Percentiles rank a stretch among this genome's conserved stretches.
These are phyloP conservation scores for Lepiota brunneoincarnata DNA, from an alignment of 768 basidiomycete genomes.

Conservation along the genomic window DNA sequence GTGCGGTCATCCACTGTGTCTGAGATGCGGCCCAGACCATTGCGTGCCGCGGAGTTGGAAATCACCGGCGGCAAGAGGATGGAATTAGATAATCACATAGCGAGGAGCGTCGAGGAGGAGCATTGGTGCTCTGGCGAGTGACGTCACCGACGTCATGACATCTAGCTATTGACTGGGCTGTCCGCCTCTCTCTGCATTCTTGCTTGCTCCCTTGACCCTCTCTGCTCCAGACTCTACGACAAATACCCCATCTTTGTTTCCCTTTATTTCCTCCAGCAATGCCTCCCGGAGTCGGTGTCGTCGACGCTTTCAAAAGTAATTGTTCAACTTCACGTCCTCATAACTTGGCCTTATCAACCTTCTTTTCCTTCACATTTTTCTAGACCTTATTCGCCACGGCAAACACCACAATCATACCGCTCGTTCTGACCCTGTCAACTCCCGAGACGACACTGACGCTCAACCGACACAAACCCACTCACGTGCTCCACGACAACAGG, in stretches of 20 bases:
- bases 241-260: conserved; percentile 6
- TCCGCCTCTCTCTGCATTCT: neutral
- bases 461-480: conserved; percentile 19
- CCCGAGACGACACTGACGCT: conserved; percentile 18
- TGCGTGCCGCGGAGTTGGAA: too few species aligned
- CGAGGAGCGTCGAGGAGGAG: too few species aligned
- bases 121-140: too few species aligned
- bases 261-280: conserved; percentile 29
- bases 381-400: conserved; percentile 83
- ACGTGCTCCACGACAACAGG: conserved; percentile 26
- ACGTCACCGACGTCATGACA: too few species aligned
- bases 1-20: too few species aligned
- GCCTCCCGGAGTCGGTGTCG: conserved; percentile 62
- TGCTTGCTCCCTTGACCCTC: neutral
- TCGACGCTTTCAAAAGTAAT: conserved; percentile 88
- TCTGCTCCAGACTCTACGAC: neutral
- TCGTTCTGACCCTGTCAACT: conserved; percentile 8
- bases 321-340: conserved; percentile 15
- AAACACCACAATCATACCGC: conserved; percentile 53
- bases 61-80: too few species aligned
- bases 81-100: too few species aligned
- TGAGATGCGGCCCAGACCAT: too few species aligned
- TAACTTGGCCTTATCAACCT: conserved; percentile 1
- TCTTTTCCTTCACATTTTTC: conserved; percentile 18
- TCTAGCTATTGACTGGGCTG: too few species aligned